phyloP scores from a whole-genome alignment of 805 yeast species.

The Saccharomycopsis schoenii region DNA sequence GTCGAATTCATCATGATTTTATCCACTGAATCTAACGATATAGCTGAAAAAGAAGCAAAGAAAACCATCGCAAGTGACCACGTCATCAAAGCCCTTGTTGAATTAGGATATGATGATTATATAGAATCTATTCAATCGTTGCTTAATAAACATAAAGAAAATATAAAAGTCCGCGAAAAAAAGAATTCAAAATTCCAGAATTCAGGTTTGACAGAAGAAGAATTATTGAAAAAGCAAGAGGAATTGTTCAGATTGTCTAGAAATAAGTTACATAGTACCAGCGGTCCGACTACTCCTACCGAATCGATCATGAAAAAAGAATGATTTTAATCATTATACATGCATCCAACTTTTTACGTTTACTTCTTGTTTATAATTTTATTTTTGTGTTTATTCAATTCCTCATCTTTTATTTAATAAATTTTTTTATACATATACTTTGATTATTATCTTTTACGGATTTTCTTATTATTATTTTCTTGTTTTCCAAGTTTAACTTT shows the following conservation, averaged over 20 bases:
- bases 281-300: constrained; percentile 9
- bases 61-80: constrained; percentile 96
- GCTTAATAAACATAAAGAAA: constrained; percentile 78
- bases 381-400: neutral
- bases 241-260: constrained; percentile 76
- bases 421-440: neutral
- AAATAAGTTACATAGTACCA: constrained; percentile 42
- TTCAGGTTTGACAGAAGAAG: constrained; percentile 88
- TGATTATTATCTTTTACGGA: neutral
- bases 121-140: constrained; percentile 73
- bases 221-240: constrained; percentile 83
- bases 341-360: neutral
- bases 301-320: neutral
- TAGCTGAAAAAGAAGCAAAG: constrained; percentile 92
- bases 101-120: constrained; percentile 79
- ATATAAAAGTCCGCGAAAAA: constrained; percentile 79
- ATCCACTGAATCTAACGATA: constrained; percentile 88
- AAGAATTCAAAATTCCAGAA: constrained; percentile 89
- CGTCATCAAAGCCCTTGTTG: constrained; percentile 79
- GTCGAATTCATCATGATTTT: constrained; percentile 92
- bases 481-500: too few species aligned
- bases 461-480: too few species aligned
- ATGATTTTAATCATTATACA: neutral
- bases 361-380: neutral
- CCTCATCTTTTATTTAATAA: neutral